phyloP scores from a whole-genome alignment of 2,329 filamentous ascomycete genomes.

The Pseudocercospora vitis region DNA sequence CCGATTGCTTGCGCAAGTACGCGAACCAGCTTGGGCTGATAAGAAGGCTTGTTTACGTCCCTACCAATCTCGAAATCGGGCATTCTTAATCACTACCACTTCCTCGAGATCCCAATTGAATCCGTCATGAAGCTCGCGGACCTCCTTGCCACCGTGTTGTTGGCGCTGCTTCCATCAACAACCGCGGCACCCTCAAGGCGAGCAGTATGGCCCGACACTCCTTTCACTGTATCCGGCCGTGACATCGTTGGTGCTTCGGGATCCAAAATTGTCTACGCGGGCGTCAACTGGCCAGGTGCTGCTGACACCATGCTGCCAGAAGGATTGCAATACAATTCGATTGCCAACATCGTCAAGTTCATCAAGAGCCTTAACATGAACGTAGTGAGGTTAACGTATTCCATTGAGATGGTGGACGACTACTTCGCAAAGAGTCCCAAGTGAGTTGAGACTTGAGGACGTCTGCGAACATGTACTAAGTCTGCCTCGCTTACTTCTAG shows the following conservation, averaged over 20 bases:
- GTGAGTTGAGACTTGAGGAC: no score
- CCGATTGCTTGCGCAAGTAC: no score
- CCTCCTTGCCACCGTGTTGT: no score
- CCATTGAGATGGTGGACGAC: conserved; percentile 63
- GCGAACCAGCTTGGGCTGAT: no score
- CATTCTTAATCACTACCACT: no score
- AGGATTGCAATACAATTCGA: conserved; percentile 62
- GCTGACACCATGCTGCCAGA: conserved; percentile 65
- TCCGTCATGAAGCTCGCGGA: no score
- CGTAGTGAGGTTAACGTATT: conserved; percentile 61
- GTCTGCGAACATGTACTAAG: no score
- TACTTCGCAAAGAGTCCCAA: conserved; percentile 21
- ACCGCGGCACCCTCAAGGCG: neutral
- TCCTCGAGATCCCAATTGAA: no score
- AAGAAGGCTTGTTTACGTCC: no score
- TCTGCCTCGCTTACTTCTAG: no score
- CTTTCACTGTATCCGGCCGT: conserved; percentile 27
- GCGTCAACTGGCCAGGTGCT: conserved; percentile 63
- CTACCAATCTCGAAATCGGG: no score
- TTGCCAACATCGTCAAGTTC: conserved; percentile 55
- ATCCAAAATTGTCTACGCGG: conserved; percentile 47
- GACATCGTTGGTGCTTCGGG: conserved; percentile 39
- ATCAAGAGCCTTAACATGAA: conserved; percentile 63
- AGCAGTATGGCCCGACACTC: conserved; percentile 23
- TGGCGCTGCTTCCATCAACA: no score